Percentiles rank a stretch among this genome's conserved stretches.
phyloP scores from a whole-genome alignment of 768 basidiomycete genomes.

The Boletellus sp. region DNA sequence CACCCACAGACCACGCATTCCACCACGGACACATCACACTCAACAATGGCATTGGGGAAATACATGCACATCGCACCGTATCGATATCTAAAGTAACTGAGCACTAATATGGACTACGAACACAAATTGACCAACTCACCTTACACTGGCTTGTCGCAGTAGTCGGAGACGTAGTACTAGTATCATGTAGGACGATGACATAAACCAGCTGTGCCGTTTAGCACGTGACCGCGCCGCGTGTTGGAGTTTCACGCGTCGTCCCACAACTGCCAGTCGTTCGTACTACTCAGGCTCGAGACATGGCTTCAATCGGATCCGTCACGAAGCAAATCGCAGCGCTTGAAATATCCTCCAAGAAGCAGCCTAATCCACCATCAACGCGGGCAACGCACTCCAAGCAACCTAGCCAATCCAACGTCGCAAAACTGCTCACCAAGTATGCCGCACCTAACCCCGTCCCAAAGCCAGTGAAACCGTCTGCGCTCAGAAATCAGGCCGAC shows the following conservation, averaged over 20 bases:
- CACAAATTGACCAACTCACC: too few species aligned
- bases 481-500: slow-evolving; percentile 40
- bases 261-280: background rate
- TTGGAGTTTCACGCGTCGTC: slow-evolving; percentile 1
- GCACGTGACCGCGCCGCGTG: slow-evolving; percentile 25
- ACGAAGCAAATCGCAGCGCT: slow-evolving; percentile 69
- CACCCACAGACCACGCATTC: too few species aligned
- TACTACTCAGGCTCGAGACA: slow-evolving; percentile 8
- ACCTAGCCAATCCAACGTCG: slow-evolving; percentile 55
- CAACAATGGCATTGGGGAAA: too few species aligned
- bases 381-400: slow-evolving; percentile 47
- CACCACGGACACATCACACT: too few species aligned
- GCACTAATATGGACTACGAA: too few species aligned
- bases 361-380: slow-evolving; percentile 29
- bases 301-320: slow-evolving; percentile 50
- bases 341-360: slow-evolving; percentile 56
- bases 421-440: slow-evolving; percentile 72
- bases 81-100: too few species aligned
- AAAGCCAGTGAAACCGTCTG: slow-evolving; percentile 36
- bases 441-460: slow-evolving; percentile 54
- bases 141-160: too few species aligned
- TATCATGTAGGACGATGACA: too few species aligned
- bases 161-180: too few species aligned
- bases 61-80: too few species aligned
- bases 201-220: too few species aligned